These are phyloP conservation scores for Sporisorium exsertum DNA, from an alignment of 1,284 basidiomycete genomes.

Conservation along the genomic window DNA sequence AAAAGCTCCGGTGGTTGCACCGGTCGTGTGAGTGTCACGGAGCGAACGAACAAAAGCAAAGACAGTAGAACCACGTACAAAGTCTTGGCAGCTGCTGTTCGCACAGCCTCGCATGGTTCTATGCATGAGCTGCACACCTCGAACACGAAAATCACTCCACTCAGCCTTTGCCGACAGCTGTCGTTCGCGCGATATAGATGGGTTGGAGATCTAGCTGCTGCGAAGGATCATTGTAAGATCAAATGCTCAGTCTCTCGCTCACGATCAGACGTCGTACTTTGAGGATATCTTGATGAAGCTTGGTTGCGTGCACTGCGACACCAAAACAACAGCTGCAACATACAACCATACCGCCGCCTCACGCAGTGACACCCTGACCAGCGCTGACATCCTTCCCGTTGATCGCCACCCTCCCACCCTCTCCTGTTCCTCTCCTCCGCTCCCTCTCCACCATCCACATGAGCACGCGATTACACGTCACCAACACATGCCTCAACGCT, in stretches of 20 bases:
- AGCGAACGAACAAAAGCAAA: conserved; percentile 4
- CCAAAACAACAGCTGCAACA: no score
- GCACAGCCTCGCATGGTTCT: conserved; percentile 24
- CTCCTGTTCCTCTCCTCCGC: not conserved
- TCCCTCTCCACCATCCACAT: conserved; percentile 44
- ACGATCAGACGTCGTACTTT: not conserved
- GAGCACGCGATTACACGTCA: conserved; percentile 72
- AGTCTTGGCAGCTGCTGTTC: not conserved
- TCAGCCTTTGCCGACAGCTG: no score
- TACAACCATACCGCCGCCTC: no score
- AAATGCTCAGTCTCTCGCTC: not conserved
- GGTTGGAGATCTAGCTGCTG: no score
- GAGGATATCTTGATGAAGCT: not conserved
- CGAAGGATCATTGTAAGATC: not conserved
- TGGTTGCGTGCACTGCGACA: not conserved
- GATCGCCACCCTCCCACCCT: conserved; percentile 10
- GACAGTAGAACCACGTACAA: not conserved
- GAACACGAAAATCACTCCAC: no score
- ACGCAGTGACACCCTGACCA: not conserved
- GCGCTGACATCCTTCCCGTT: conserved; percentile 16
- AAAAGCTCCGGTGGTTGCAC: not conserved
- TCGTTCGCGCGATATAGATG: no score
- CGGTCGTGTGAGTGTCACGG: not conserved
- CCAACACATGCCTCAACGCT: conserved; percentile 87
- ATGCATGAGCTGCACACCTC: no score